A percentile compares a stretch with the other conserved stretches of the same genome.
Evolutionary conservation across 176 grass and related monocot genomes (phyloP).

Genomic region (Saccharum officinarum): DNA sequence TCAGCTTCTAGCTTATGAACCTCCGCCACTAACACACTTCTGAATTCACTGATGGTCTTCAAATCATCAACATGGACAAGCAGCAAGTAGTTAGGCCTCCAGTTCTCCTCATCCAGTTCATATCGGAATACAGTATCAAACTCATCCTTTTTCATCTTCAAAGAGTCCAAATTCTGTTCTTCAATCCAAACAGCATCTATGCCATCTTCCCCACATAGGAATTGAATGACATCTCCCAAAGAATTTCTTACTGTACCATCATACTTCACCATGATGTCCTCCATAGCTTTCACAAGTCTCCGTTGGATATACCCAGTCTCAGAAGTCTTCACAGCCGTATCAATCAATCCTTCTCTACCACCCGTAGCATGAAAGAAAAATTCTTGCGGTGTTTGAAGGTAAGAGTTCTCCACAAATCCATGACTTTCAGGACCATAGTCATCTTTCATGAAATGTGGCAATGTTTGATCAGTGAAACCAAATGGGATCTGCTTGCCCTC

Average conservation of each 20-base stretch:
- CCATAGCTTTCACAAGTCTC: too few species aligned
- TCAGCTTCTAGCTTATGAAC: constrained; percentile 92
- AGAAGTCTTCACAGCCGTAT: too few species aligned
- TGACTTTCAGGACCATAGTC: constrained; percentile 89
- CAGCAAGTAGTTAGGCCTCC: constrained; percentile 89
- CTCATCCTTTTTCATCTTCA: too few species aligned
- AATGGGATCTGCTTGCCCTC: constrained; percentile 95
- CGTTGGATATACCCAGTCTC: too few species aligned
- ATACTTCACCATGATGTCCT: too few species aligned
- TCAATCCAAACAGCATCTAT: too few species aligned
- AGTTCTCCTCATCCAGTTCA: constrained; percentile 85
- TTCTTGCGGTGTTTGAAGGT: constrained; percentile 42
- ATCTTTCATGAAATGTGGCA: constrained; percentile 92
- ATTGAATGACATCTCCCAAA: too few species aligned
- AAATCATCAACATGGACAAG: constrained; percentile 89
- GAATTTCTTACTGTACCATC: too few species aligned
- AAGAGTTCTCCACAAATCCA: constrained; percentile 97
- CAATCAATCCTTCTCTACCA: too few species aligned
- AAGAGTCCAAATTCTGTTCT: too few species aligned
- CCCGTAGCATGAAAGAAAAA: too few species aligned
- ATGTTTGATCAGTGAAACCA: constrained; percentile 79
- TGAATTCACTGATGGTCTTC: constrained; percentile 89
- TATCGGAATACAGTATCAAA: constrained; percentile 42
- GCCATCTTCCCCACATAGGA: too few species aligned
- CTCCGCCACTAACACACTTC: constrained; percentile 95